Evolutionary conservation across 2,329 filamentous ascomycete species (phyloP).

Genomic region (Tolypocladium paradoxum): DNA sequence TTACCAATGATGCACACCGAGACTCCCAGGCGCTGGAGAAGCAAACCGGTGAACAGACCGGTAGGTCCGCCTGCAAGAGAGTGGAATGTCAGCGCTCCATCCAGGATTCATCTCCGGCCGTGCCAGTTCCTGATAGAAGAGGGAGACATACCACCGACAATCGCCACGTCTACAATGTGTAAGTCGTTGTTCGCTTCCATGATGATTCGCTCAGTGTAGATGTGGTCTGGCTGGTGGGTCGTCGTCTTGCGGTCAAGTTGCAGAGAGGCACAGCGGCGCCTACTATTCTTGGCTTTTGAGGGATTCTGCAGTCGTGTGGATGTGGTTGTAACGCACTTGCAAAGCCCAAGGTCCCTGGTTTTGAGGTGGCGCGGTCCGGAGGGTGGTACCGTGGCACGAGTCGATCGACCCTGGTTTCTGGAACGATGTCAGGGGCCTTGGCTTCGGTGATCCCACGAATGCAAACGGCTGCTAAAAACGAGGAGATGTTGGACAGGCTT

Average conservation of each 20-base stretch:
- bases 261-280: neutral
- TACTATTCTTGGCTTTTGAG: neutral
- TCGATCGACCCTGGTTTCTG: neutral
- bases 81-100: neutral
- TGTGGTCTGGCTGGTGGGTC: neutral
- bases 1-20: conserved; percentile 28
- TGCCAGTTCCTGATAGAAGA: neutral
- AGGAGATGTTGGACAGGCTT: neutral
- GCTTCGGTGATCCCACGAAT: neutral
- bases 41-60: conserved; percentile 31
- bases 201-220: neutral
- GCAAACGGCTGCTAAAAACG: neutral
- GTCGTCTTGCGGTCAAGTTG: neutral
- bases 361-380: neutral
- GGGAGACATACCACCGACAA: conserved; percentile 22
- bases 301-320: neutral
- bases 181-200: neutral
- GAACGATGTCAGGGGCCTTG: neutral
- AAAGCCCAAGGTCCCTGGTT: neutral
- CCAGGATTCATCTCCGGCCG: neutral
- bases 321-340: neutral
- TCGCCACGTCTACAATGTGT: conserved; percentile 20
- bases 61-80: conserved; percentile 29
- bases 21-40: conserved; percentile 29
- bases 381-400: no score